These are phyloP conservation scores for Curvularia sp. DNA, from an alignment of 2,329 filamentous ascomycete species.

Conservation along the genomic window DNA sequence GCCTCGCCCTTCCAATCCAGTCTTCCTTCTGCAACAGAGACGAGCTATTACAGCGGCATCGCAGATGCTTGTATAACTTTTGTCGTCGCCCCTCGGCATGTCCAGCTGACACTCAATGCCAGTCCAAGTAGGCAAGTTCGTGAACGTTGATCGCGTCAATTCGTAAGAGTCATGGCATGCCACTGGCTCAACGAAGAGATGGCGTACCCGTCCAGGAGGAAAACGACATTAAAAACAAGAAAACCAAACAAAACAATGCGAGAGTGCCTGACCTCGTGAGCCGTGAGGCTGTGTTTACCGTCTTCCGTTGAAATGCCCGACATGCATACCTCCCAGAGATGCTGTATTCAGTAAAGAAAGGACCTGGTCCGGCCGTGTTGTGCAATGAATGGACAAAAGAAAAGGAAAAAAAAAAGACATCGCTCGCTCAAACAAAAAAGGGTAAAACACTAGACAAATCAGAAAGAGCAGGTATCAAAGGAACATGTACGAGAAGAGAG, in stretches of 20 bases:
- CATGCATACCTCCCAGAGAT: constrained; percentile 56
- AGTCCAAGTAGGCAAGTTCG: constrained; percentile 40
- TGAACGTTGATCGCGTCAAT: constrained; percentile 43
- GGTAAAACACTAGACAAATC: constrained; percentile 51
- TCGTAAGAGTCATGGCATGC: constrained; percentile 47
- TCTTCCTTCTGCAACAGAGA: constrained; percentile 35
- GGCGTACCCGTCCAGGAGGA: constrained; percentile 38
- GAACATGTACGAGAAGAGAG: constrained; percentile 50
- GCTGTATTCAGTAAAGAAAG: constrained; percentile 51
- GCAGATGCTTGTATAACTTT: constrained; percentile 51
- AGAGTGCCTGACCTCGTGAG: constrained; percentile 50
- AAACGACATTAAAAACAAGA: constrained; percentile 52
- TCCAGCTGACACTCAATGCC: constrained; percentile 52
- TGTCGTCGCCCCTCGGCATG: constrained; percentile 48
- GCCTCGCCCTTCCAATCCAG: constrained; percentile 15
- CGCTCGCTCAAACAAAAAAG: constrained; percentile 56
- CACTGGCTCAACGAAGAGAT: constrained; percentile 49
- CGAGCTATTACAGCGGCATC: constrained; percentile 48
- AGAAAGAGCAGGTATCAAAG: constrained; percentile 52
- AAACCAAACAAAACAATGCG: constrained; percentile 50
- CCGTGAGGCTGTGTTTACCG: constrained; percentile 54
- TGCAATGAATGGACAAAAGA: constrained; percentile 29
- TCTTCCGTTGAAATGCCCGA: constrained; percentile 54
- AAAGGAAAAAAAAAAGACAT: constrained; percentile 39
- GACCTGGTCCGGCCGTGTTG: constrained; percentile 49